Conservation (phyloP, 306 rosid genomes). For the Betula pendula region DNA sequence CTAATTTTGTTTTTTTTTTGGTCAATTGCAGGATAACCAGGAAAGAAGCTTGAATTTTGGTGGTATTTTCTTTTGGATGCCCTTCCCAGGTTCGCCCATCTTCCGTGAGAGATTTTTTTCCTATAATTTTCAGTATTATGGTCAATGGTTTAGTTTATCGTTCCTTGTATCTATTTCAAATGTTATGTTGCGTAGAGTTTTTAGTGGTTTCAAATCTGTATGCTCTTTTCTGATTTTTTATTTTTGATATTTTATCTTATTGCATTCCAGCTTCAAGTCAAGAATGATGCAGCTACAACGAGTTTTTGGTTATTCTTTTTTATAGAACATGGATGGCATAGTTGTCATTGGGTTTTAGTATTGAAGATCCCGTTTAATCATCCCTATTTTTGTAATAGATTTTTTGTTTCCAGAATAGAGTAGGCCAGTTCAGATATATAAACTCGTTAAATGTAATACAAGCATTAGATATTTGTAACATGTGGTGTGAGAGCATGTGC, state of each 20-base stretch:
- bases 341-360: not conserved
- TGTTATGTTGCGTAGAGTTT: not conserved
- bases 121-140: not conserved
- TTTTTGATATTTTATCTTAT: not conserved
- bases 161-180: not conserved
- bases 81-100: constrained; percentile 21
- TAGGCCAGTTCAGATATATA: constrained; percentile 15
- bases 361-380: not conserved
- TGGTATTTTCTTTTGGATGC: constrained; percentile 37
- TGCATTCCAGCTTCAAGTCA: constrained; percentile 32
- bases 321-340: constrained; percentile 26
- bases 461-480: not conserved
- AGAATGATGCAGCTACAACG: constrained; percentile 23
- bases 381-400: constrained; percentile 11
- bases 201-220: not conserved
- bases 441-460: not conserved
- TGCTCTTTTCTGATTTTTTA: not conserved
- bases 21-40: constrained; percentile 70
- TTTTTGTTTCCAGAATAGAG: constrained; percentile 23
- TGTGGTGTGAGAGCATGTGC: not conserved
- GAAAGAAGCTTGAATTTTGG: constrained; percentile 72
- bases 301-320: constrained; percentile 29
- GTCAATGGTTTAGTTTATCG: not conserved
- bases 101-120: not conserved
- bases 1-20: constrained; percentile 16